A percentile compares a stretch with the other conserved stretches of the same genome.
These are phyloP conservation scores for Rhodotorula sp. DNA, from an alignment of 1,284 basidiomycete species.

Conservation along the genomic window DNA sequence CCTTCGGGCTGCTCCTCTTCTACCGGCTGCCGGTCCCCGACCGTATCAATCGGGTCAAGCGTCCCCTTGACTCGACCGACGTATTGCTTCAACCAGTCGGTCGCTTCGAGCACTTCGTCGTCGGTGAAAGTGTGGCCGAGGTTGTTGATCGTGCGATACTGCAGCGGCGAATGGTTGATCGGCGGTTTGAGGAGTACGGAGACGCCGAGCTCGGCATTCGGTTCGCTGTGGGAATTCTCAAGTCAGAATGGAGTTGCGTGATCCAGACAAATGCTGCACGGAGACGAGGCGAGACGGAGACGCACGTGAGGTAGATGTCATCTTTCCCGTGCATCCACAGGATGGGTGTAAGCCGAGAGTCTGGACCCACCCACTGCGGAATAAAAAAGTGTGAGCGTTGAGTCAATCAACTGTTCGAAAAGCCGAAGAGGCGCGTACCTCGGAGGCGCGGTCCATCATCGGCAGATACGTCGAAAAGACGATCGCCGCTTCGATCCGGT, in stretches of 20 bases:
- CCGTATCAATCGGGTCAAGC: neutral
- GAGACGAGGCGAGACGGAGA: too few relatives aligned
- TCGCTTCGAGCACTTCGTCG: constrained; percentile 22
- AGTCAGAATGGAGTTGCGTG: too few relatives aligned
- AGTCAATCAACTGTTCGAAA: neutral
- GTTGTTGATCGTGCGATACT: constrained; percentile 14
- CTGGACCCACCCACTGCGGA: constrained; percentile 7
- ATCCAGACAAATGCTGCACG: too few relatives aligned
- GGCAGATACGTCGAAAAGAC: constrained; percentile 33
- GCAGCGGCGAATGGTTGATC: neutral
- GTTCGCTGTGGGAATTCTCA: neutral
- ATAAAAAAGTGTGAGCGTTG: neutral
- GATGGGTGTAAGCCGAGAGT: constrained; percentile 16
- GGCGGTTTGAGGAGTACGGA: neutral
- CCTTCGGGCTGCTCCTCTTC: constrained; percentile 2
- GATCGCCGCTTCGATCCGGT: constrained; percentile 27
- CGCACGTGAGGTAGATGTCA: constrained; percentile 27
- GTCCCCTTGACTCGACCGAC: neutral
- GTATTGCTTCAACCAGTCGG: constrained; percentile 5
- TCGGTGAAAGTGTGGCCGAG: constrained; percentile 27
- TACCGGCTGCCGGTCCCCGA: neutral
- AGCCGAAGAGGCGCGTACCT: constrained; percentile 7
- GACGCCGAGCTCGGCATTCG: constrained; percentile 5
- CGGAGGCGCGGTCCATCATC: neutral
- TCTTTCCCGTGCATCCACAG: constrained; percentile 30